Evolutionary conservation across 768 basidiomycete species (phyloP).

Genomic region (Serendipita vermifera): DNA sequence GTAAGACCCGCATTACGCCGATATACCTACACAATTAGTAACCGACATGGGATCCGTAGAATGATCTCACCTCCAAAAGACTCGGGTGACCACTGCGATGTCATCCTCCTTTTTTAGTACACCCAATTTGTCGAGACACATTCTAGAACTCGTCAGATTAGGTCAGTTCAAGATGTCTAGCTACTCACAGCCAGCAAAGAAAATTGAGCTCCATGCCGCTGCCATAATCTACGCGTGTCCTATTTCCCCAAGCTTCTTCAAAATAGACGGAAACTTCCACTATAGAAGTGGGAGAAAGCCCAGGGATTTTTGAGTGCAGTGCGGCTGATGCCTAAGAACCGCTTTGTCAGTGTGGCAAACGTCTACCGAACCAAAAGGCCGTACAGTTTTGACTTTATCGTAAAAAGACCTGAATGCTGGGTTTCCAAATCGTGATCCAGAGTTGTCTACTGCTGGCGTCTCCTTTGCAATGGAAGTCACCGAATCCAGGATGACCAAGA

Average conservation of each 20-base stretch:
- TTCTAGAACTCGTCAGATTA: conserved; percentile 31
- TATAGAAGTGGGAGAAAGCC: conserved; percentile 43
- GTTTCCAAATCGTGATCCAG: conserved; percentile 89
- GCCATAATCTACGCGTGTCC: conserved; percentile 92
- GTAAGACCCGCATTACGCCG: conserved; percentile 68
- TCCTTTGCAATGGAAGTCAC: conserved; percentile 53
- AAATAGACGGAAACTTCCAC: conserved; percentile 72
- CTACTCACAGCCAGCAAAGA: conserved; percentile 81
- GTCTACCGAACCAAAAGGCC: conserved; percentile 12
- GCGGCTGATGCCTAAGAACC: conserved; percentile 35
- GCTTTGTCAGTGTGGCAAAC: background rate
- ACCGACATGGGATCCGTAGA: background rate
- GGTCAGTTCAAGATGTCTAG: background rate
- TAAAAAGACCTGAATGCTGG: conserved; percentile 91
- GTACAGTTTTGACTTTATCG: conserved; percentile 62
- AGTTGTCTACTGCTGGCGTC: conserved; percentile 81
- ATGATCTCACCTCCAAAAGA: conserved; percentile 70
- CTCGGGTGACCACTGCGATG: conserved; percentile 58
- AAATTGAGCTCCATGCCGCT: conserved; percentile 99
- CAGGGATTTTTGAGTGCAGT: conserved; percentile 47
- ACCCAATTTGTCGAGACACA: conserved; percentile 65
- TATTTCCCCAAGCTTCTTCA: conserved; percentile 80
- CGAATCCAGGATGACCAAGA: conserved; percentile 50
- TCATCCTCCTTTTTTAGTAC: conserved; percentile 53
- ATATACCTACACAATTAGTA: conserved; percentile 40